Base-by-base conservation (phyloP, 177 flowering plant species). In the Vitis hybrid region DNA sequence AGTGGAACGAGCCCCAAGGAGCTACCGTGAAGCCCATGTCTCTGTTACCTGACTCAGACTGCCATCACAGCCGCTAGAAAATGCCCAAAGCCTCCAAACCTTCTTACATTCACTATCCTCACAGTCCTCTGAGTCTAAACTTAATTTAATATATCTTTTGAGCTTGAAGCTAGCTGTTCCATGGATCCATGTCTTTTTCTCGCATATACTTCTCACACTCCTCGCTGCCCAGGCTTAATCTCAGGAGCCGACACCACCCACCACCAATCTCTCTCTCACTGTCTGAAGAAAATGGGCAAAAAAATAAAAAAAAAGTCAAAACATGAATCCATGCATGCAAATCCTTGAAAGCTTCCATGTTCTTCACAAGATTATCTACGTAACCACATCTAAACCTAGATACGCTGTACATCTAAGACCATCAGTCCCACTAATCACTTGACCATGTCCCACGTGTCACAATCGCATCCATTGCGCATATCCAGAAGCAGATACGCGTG, bases 381-480 rank as follows among this genome's bases (percentile, higher is more conserved):
- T 2, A 71, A 57, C 71, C 35, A 61, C 70, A 59, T 60, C 41
- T 57, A 17, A 59, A 65, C 24, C 30, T 50, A 20, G 55, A 27
- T 54, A 50, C 14, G 61, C 20, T 63, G 54, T 21, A 57, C 50
- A 69, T 66, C 78, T 46, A 71, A 51, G 64, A 74, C 76, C 76
- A 55, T 68, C 57, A 20, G 18, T 63, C 70, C 64, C 66, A 7
- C 21, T n/a, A 46, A 68, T 68, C 58, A 32, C 27, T 68, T 18
- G 46, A 20, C 11, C 18, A 59, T 80, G 77, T 68, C 78, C 82
- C 80, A 74, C 77, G 78, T 79, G 80, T 81, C 83, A 64, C 63
- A 71, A 71, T 75, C 81, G 54, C 58, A 75, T 74, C 69, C 66
- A 68, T 64, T 66, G 30, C 48, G 20, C 76, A 63, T 35, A 72